phyloP scores from a whole-genome alignment of 2,329 filamentous ascomycete species.

The Aspergillus piperis region DNA sequence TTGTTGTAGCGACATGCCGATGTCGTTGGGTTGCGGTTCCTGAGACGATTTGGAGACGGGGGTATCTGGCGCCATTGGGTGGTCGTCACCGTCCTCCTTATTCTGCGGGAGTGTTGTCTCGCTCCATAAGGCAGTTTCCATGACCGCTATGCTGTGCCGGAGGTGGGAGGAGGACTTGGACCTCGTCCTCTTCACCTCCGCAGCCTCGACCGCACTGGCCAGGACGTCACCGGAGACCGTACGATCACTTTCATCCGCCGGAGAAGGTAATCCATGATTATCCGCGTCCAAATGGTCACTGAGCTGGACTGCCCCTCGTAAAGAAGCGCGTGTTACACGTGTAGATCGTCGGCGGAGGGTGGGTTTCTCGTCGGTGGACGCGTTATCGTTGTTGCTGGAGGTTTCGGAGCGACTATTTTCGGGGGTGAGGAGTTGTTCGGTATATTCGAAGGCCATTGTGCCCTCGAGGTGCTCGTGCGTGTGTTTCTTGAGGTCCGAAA shows the following conservation, averaged over 20 bases:
- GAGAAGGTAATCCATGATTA: conserved; percentile 21
- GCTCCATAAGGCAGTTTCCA: conserved; percentile 38
- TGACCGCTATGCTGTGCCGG: conserved; percentile 44
- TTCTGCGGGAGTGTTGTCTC: conserved; percentile 25
- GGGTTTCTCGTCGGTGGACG: conserved; percentile 37
- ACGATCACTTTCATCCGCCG: conserved; percentile 29
- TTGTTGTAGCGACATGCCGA: conserved; percentile 29
- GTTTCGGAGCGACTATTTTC: conserved; percentile 48
- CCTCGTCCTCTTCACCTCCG: conserved; percentile 35
- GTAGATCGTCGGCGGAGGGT: conserved; percentile 36
- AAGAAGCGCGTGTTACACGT: conserved; percentile 44
- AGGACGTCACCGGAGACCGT: conserved; percentile 37
- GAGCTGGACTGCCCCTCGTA: conserved; percentile 34
- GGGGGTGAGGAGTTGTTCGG: conserved; percentile 45
- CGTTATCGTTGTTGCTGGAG: conserved; percentile 43
- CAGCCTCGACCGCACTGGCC: conserved; percentile 40
- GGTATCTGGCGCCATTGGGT: conserved; percentile 35
- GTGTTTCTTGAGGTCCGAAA: conserved; percentile 29
- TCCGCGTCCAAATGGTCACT: conserved; percentile 27
- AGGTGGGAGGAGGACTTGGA: conserved; percentile 31
- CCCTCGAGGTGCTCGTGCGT: conserved; percentile 31
- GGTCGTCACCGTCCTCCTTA: conserved; percentile 25
- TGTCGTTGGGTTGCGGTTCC: conserved; percentile 27
- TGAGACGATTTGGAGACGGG: conserved; percentile 39
- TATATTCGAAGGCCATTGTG: conserved; percentile 36